Base-by-base conservation (phyloP, 305 asterid genomes). In the Fraxinus velutina region DNA sequence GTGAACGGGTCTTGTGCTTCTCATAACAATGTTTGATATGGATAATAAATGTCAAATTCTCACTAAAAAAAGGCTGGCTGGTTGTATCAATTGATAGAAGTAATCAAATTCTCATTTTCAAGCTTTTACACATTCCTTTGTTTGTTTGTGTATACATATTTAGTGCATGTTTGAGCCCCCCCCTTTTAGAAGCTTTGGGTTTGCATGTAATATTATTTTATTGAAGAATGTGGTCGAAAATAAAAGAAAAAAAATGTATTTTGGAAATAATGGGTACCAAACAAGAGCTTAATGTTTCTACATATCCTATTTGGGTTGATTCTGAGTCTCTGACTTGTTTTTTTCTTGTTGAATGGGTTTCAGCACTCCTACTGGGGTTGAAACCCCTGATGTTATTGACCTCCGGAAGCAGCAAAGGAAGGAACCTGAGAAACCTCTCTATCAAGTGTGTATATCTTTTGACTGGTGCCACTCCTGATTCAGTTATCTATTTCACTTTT, bases 341-440 rank as follows among this genome's bases (percentile, higher is more conserved):
- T 66, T 44, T 78, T 81, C 78, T 62, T 66, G 19, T 83, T 87
- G 73, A 82, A 42, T 87, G 79, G 64, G 52, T 83, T 81, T 84
- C 82, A 96, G 98, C 86, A 94, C 99, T 66, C 98, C 98, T 78
- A 96, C 98, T 81, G 99, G 99, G 6, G 99, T 96, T 74, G 98
- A 94, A 88, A 96, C 98, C 83, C 99, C 99, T 64, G 99, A 96
- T 88, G 98, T 94, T 78, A 94, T 96, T 79, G 99, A 96, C 86
- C 98, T 96, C 39, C 98, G 99, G 37, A 96, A 96, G 88, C 99
- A 96, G 87, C 99, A 96, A 87, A 91, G 97, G 90, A 94, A 96
- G 91, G 98, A 96, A 76, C 98, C 99, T 21, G 98, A 96, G 82
- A 92, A 94, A 88, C 96, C 98, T 79, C 96, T 96, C 74, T 96